Conservation (phyloP, 2,329 filamentous ascomycete species). For the Paracorniculantispora psalliotae region DNA sequence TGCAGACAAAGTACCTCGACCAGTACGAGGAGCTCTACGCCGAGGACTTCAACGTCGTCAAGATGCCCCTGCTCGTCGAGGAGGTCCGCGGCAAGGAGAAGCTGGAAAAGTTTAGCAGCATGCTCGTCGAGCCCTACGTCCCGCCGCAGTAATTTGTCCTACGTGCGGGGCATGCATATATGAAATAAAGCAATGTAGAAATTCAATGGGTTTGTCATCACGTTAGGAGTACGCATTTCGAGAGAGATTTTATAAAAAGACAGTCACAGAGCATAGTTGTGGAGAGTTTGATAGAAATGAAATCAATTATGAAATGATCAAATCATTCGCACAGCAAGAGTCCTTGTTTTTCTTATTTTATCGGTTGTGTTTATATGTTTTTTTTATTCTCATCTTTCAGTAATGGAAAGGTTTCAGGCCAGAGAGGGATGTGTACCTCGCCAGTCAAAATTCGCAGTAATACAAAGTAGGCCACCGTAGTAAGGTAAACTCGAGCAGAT, state of each 20-base stretch:
- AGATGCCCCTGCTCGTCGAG: conserved; percentile 93
- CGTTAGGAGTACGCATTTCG: background rate
- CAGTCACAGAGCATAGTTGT: background rate
- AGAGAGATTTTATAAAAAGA: background rate
- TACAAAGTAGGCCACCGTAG: background rate
- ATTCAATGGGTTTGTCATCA: background rate
- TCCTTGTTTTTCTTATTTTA: background rate
- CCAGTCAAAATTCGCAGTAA: background rate
- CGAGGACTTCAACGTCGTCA: conserved; percentile 92
- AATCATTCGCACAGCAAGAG: background rate
- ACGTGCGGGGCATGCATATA: background rate
- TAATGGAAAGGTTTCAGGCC: background rate
- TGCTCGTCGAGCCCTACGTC: conserved; percentile 72
- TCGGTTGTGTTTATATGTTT: background rate
- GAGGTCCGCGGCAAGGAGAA: conserved; percentile 94
- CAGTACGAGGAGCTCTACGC: conserved; percentile 98
- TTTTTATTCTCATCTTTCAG: background rate
- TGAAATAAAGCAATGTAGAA: conserved; percentile 1
- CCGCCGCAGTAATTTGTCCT: conserved; percentile 47
- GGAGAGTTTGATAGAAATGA: background rate
- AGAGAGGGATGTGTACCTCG: conserved; percentile 3
- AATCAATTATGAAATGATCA: background rate
- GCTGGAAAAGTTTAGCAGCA: conserved; percentile 83
- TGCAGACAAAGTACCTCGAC: conserved; percentile 99
- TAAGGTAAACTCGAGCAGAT: background rate